Evolutionary conservation across 768 basidiomycete genomes (phyloP), one percentile per base, ranked within the genome.

Genomic region (Psilocybe cyanescens): DNA sequence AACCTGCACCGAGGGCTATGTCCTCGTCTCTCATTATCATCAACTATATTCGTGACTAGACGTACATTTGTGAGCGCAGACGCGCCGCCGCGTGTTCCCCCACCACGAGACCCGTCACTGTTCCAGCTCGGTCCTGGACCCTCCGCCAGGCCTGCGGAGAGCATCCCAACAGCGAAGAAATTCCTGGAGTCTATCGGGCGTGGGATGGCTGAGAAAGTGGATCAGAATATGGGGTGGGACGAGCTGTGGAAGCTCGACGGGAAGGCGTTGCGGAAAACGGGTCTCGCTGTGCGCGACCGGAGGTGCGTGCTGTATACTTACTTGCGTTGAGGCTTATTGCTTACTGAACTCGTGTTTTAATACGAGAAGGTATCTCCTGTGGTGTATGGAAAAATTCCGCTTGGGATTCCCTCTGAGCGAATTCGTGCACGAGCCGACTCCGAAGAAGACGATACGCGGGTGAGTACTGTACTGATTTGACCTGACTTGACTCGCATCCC

Each of bases 371-470:
- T 95, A 95, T 68, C 85, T 94, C 59, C 76, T 94, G 7, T 94
- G 92, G 93, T 87, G 87, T 66, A 87, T 92, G 87, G 86, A 91
- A 70, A 94, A 92, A 70, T 95, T 82, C 72, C 82, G 91, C 28
- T 77, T 78, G 55, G 86, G 85, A 1, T 67, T 78, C 29, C 76
- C 85, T 1, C 78, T 90, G 2, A 70, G 78, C 17, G 79, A 82
- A 8, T 91, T 92, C 71, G 87, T 88, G 5, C 85, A 91, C 66
- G 85, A 86, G 55, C 72, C 81, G 9, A 83, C 71, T 66, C 84
- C 89, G n/a, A 90, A 86, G 74, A 94, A 92, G 78, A 90, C 83
- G 64, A 81, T 89, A 69, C 81, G 93, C 78, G 92, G 92, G 93
- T 94, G 64, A 68, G 88, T 79, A 12, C 55, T 16, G 44, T 46